phyloP scores from a whole-genome alignment of 345 rosid species.

The Gossypium herbaceum region DNA sequence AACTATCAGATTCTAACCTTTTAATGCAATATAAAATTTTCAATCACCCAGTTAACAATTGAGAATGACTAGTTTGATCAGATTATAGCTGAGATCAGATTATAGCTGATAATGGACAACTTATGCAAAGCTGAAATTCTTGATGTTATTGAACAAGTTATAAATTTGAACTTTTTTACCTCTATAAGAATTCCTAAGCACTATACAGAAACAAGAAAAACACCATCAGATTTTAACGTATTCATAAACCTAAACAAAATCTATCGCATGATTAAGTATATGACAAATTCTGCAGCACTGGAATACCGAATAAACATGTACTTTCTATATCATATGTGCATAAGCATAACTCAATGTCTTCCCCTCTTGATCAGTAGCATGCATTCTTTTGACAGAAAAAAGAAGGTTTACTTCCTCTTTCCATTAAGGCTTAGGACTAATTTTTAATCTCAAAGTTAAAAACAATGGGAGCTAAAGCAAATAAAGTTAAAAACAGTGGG shows the following conservation, averaged over 20 bases:
- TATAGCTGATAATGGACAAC: neutral
- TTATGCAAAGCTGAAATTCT: neutral
- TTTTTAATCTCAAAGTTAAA: neutral
- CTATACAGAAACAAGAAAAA: neutral
- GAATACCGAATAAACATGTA: neutral
- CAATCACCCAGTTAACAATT: neutral
- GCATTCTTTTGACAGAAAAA: neutral
- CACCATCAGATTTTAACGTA: neutral
- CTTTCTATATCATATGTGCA: neutral
- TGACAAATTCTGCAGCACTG: neutral
- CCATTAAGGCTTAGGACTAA: neutral
- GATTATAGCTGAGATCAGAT: neutral
- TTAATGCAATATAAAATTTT: too few relatives aligned
- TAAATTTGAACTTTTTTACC: neutral
- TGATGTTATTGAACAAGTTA: neutral
- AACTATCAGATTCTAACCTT: too few relatives aligned
- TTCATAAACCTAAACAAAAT: neutral
- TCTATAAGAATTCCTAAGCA: neutral
- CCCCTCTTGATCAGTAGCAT: neutral
- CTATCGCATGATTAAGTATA: neutral
- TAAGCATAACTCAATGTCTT: neutral
- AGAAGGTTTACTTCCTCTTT: neutral
- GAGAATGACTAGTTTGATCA: neutral
- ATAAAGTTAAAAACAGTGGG: slow-evolving; percentile 3
- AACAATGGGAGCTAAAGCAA: slow-evolving; percentile 3